These are phyloP conservation scores for Microcyclospora pomicola DNA, from an alignment of 2,329 filamentous ascomycete species.

Conservation along the genomic window DNA sequence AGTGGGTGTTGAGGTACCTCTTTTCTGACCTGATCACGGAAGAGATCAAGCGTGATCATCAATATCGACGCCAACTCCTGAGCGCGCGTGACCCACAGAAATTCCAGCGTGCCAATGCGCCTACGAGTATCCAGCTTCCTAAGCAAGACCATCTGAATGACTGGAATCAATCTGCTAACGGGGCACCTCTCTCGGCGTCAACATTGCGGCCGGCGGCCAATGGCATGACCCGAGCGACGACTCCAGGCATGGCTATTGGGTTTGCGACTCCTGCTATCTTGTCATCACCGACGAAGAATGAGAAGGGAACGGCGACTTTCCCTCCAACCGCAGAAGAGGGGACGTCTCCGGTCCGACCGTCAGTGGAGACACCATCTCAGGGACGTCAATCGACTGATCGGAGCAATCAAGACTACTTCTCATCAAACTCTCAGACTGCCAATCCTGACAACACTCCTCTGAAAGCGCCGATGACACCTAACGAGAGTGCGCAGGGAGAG, in stretches of 20 bases:
- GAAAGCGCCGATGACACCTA: constrained; percentile 20
- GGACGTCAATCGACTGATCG: constrained; percentile 21
- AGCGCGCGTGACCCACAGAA: constrained; percentile 44
- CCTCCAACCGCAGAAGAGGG: no score
- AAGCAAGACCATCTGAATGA: constrained; percentile 24
- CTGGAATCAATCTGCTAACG: constrained; percentile 27
- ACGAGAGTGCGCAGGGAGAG: constrained; percentile 14
- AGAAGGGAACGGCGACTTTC: no score
- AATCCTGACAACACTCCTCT: no score
- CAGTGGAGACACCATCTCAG: no score
- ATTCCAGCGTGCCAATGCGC: constrained; percentile 43
- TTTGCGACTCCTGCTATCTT: constrained; percentile 32
- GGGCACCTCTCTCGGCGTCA: constrained; percentile 33
- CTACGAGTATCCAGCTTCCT: constrained; percentile 48
- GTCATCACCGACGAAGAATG: no score
- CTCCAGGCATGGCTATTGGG: constrained; percentile 66
- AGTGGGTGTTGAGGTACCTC: constrained; percentile 88
- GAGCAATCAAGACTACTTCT: constrained; percentile 59
- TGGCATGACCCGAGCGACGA: constrained; percentile 46
- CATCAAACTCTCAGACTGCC: no score
- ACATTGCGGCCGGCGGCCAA: constrained; percentile 48
- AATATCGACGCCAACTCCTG: constrained; percentile 55
- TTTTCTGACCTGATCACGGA: constrained; percentile 84
- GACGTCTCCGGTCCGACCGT: no score
- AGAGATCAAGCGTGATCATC: constrained; percentile 70